phyloP scores from a whole-genome alignment of 2,329 filamentous ascomycete genomes.

The Aphanoascus verrucosus region DNA sequence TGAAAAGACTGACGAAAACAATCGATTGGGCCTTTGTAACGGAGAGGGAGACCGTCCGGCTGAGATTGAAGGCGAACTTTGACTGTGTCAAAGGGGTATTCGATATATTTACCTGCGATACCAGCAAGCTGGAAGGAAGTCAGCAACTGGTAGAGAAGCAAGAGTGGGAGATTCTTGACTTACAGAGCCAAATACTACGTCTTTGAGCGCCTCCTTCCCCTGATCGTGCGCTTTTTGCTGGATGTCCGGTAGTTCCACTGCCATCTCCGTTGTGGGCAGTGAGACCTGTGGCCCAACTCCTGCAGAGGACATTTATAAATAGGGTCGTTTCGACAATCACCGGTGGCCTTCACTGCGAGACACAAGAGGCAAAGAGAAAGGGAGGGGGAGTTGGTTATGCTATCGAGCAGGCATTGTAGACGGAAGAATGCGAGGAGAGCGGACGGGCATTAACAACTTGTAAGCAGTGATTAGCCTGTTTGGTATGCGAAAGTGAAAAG shows the following conservation, averaged over 20 bases:
- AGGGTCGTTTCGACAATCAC: not conserved
- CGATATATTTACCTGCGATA: conserved; percentile 86
- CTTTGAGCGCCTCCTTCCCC: conserved; percentile 63
- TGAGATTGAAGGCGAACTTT: conserved; percentile 98
- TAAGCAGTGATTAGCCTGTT: not conserved
- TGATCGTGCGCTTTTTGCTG: conserved; percentile 32
- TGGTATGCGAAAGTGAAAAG: not conserved
- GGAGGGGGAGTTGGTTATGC: not conserved
- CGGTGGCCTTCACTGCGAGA: not conserved
- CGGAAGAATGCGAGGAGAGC: not conserved
- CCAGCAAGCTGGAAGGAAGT: conserved; percentile 56
- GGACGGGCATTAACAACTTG: not conserved
- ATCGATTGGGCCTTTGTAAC: conserved; percentile 78
- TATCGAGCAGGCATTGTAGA: conserved; percentile 25
- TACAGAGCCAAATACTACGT: conserved; percentile 80
- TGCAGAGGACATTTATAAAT: conserved; percentile 12
- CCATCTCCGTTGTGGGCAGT: conserved; percentile 26
- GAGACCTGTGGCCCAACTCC: conserved; percentile 18
- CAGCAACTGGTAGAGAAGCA: conserved; percentile 7
- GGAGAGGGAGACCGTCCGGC: conserved; percentile 67
- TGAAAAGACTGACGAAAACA: conserved; percentile 82
- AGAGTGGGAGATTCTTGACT: conserved; percentile 25
- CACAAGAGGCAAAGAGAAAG: not conserved
- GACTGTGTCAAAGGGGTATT: conserved; percentile 97
- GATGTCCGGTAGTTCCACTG: conserved; percentile 32